These are phyloP conservation scores for Spathaspora passalidarum DNA, from an alignment of 805 yeast genomes.

Conservation along the genomic window DNA sequence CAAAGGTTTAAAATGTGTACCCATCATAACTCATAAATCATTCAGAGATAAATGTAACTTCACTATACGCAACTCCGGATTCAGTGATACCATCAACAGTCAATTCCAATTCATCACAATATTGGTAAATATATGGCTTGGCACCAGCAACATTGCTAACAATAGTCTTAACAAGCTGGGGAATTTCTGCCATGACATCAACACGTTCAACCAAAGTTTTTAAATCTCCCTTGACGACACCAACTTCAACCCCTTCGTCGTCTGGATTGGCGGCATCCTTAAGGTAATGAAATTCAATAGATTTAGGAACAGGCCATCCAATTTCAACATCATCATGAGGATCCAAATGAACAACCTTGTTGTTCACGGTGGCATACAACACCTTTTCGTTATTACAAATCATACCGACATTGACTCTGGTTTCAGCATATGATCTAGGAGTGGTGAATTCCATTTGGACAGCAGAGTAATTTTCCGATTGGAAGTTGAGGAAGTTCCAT, in stretches of 20 bases:
- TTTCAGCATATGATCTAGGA: slow-evolving; percentile 82
- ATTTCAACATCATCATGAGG: slow-evolving; percentile 60
- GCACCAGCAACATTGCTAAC: slow-evolving; percentile 95
- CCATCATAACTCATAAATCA: slow-evolving; percentile 8
- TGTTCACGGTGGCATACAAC: slow-evolving; percentile 60
- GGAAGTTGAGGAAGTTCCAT: slow-evolving; percentile 94
- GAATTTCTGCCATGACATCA: slow-evolving; percentile 97
- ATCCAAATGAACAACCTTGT: slow-evolving; percentile 56
- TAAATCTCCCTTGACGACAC: slow-evolving; percentile 59
- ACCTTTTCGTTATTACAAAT: slow-evolving; percentile 64
- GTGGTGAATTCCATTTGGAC: slow-evolving; percentile 95
- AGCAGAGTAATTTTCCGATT: slow-evolving; percentile 68
- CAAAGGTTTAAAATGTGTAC: not conserved
- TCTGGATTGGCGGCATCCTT: slow-evolving; percentile 31
- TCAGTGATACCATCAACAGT: slow-evolving; percentile 44
- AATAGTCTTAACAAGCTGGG: slow-evolving; percentile 87
- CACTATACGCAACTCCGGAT: slow-evolving; percentile 67
- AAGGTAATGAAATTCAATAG: slow-evolving; percentile 54
- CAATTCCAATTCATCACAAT: slow-evolving; percentile 60
- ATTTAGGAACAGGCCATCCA: slow-evolving; percentile 87
- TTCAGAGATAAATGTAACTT: slow-evolving; percentile 73
- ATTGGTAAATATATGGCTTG: slow-evolving; percentile 95
- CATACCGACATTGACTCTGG: slow-evolving; percentile 78
- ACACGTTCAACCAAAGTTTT: slow-evolving; percentile 75
- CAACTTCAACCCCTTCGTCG: slow-evolving; percentile 31